These are phyloP conservation scores for Globisporangium alternatum DNA, from an alignment of 352 stramenopile genomes.

Conservation along the genomic window DNA sequence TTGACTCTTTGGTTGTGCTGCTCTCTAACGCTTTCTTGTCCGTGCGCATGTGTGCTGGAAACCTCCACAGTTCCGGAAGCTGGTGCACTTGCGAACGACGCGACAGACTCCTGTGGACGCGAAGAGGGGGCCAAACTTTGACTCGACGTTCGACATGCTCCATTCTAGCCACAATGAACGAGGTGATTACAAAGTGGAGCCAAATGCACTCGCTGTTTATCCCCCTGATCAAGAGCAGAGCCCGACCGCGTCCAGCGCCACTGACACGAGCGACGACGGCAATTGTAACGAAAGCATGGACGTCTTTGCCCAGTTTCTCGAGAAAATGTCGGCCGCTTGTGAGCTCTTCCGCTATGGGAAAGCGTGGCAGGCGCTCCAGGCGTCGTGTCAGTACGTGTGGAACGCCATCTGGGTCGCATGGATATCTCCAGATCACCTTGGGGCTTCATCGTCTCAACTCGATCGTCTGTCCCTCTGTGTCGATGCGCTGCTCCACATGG, in stretches of 20 bases:
- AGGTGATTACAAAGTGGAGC: background rate
- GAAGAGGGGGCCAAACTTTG: constrained; percentile 29
- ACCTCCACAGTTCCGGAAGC: constrained; percentile 30
- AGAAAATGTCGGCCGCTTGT: constrained; percentile 40
- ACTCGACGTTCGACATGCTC: constrained; percentile 40
- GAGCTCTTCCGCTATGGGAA: constrained; percentile 39
- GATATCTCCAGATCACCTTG: constrained; percentile 40
- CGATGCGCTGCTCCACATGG: constrained; percentile 54
- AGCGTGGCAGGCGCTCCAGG: constrained; percentile 62
- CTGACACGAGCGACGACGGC: background rate
- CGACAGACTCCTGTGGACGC: constrained; percentile 19
- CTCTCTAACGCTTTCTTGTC: background rate
- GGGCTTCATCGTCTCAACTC: constrained; percentile 14
- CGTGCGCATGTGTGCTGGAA: background rate
- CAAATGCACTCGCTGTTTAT: background rate
- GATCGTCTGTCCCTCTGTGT: constrained; percentile 28
- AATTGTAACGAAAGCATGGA: constrained; percentile 7
- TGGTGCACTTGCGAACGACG: constrained; percentile 21
- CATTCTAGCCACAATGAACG: constrained; percentile 5
- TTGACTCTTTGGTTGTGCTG: background rate
- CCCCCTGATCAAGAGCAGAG: background rate
- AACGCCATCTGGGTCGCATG: constrained; percentile 56
- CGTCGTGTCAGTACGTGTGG: constrained; percentile 45
- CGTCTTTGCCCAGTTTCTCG: constrained; percentile 32
- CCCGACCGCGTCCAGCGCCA: background rate